A percentile compares a stretch with the other conserved stretches of the same genome.
Evolutionary conservation across 306 rosid species (phyloP).

Genomic region (Potentilla sterilis): DNA sequence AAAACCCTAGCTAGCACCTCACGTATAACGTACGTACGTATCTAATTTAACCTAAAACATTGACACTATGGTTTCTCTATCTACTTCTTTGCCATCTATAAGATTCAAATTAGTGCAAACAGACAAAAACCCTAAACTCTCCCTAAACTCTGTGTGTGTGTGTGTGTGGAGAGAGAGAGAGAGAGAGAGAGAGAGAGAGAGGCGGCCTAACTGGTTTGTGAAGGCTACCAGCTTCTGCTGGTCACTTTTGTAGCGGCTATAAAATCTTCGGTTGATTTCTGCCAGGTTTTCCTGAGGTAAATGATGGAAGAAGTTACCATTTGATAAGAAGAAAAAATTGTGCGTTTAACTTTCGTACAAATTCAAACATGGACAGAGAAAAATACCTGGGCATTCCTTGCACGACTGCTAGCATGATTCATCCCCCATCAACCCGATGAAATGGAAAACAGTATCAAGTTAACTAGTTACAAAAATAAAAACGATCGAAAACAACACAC

Average conservation of each 20-base stretch:
- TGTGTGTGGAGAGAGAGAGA: not conserved
- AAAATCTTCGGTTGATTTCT: not conserved
- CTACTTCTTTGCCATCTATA: not conserved
- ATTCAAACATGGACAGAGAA: not conserved
- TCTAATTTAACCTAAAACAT: not conserved
- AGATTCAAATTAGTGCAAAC: not conserved
- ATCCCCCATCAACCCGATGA: too few relatives aligned
- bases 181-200: not conserved
- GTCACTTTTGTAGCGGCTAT: not conserved
- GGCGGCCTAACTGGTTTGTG: not conserved
- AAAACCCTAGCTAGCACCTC: too few relatives aligned
- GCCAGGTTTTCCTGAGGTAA: not conserved
- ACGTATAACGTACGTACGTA: too few relatives aligned
- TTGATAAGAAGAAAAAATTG: not conserved
- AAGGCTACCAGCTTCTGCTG: not conserved
- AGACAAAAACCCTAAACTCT: not conserved
- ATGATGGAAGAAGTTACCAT: not conserved
- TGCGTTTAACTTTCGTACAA: not conserved
- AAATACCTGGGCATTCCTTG: not conserved
- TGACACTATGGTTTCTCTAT: too few relatives aligned
- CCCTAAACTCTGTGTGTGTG: not conserved
- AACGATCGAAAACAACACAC: too few relatives aligned
- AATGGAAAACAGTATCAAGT: too few relatives aligned
- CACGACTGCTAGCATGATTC: not conserved
- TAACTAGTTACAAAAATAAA: too few relatives aligned